Evolutionary conservation across 192 early-diverging fungal genomes (phyloP).

Genomic region (Haplosporangium gracile): DNA sequence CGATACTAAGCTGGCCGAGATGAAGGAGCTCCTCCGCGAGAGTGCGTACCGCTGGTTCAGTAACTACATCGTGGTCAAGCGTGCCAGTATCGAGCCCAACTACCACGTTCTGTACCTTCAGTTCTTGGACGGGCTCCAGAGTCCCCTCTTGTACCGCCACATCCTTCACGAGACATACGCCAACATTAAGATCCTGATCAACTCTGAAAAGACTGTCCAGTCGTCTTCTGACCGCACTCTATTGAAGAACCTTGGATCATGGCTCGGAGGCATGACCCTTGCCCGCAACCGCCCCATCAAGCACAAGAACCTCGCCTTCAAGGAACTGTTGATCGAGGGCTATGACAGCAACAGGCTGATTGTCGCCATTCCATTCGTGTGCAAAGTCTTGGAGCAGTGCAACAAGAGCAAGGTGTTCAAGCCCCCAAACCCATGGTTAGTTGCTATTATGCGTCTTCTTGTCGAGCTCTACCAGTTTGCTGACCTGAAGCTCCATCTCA

Average conservation of each 20-base stretch:
- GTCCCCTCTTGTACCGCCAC: slow-evolving; percentile 74
- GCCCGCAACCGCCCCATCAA: slow-evolving; percentile 96
- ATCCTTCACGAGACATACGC: slow-evolving; percentile 92
- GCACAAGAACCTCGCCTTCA: slow-evolving; percentile 96
- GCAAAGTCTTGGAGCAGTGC: slow-evolving; percentile 96
- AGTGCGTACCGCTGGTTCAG: slow-evolving; percentile 91
- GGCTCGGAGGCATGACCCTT: slow-evolving; percentile 97
- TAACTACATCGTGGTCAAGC: slow-evolving; percentile 94
- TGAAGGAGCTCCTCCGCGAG: slow-evolving; percentile 80
- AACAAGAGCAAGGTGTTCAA: slow-evolving; percentile 88
- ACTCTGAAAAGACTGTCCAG: slow-evolving; percentile 93
- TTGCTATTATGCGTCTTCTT: slow-evolving; percentile 93
- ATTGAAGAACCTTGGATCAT: slow-evolving; percentile 96
- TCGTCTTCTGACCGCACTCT: slow-evolving; percentile 90
- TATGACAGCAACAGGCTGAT: slow-evolving; percentile 88
- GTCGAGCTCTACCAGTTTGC: slow-evolving; percentile 95
- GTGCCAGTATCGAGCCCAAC: slow-evolving; percentile 97
- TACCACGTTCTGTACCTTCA: slow-evolving; percentile 93
- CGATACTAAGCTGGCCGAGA: slow-evolving; percentile 79
- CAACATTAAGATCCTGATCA: slow-evolving; percentile 90
- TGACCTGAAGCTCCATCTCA: slow-evolving; percentile 94
- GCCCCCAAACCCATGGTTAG: slow-evolving; percentile 98
- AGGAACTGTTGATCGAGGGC: slow-evolving; percentile 94
- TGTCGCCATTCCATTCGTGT: slow-evolving; percentile 98
- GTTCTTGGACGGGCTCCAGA: slow-evolving; percentile 83